Evolutionary conservation across 139 green algal genomes (phyloP).

Genomic region (Edaphochlamys debaryana): DNA sequence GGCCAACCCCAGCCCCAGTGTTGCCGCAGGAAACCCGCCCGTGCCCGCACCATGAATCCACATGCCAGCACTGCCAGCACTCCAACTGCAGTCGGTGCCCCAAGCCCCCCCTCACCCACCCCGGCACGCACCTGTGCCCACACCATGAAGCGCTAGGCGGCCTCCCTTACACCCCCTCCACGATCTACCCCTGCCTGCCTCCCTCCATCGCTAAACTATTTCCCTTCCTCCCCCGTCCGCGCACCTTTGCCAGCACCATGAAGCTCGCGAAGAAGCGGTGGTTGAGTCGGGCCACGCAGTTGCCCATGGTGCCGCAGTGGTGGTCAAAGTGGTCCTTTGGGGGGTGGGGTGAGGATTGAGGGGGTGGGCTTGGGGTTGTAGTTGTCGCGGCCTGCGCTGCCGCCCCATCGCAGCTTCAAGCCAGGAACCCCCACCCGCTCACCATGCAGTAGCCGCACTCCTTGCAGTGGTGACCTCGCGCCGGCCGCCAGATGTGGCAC

Average conservation of each 20-base stretch:
- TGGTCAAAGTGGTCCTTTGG: constrained; percentile 78
- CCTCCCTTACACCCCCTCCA: too few species aligned
- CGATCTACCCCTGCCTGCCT: too few species aligned
- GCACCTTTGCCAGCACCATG: constrained; percentile 40
- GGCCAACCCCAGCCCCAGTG: too few species aligned
- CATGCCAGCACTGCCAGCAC: too few species aligned
- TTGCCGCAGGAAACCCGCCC: too few species aligned
- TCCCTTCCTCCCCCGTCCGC: constrained; percentile 39
- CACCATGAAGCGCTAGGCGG: too few species aligned
- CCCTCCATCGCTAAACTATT: constrained; percentile 50
- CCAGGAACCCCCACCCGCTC: constrained; percentile 8
- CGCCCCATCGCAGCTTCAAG: not conserved
- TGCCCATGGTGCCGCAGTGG: constrained; percentile 80
- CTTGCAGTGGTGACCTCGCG: constrained; percentile 71
- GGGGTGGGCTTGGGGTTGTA: not conserved
- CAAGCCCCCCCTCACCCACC: too few species aligned
- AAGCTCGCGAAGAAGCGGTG: constrained; percentile 68
- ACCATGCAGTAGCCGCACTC: constrained; percentile 79
- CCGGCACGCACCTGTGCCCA: too few species aligned
- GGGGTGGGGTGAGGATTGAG: not conserved
- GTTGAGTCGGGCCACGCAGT: constrained; percentile 77
- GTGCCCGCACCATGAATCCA: too few species aligned
- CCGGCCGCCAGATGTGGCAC: constrained; percentile 81
- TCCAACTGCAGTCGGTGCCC: too few species aligned
- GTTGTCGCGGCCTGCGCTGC: not conserved